These are phyloP conservation scores for Colletotrichum sidae DNA, from an alignment of 2,329 filamentous ascomycete genomes.

Conservation along the genomic window DNA sequence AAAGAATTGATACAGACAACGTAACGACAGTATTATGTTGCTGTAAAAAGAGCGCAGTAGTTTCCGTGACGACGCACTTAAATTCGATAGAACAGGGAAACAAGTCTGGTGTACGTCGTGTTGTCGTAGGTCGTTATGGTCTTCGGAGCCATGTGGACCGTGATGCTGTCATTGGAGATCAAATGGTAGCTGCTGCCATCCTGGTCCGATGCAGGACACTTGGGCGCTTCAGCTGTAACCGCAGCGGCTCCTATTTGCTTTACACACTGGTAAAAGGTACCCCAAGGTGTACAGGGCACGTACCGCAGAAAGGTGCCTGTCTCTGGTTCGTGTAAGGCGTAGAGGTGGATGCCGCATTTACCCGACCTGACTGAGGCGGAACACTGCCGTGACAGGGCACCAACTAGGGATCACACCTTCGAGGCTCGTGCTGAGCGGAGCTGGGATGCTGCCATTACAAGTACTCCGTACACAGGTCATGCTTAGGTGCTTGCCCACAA, in stretches of 20 bases:
- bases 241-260: neutral
- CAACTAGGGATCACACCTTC: neutral
- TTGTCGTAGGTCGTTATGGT: constrained; percentile 3
- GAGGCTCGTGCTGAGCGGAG: neutral
- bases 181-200: constrained; percentile 24
- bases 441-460: neutral
- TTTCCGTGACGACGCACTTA: constrained; percentile 3
- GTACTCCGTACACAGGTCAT: too few relatives aligned
- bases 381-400: neutral
- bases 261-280: neutral
- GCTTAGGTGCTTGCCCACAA: too few relatives aligned
- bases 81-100: constrained; percentile 6
- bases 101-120: constrained; percentile 23
- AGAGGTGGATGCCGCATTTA: constrained; percentile 16
- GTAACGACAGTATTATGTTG: neutral
- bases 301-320: too few relatives aligned
- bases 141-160: constrained; percentile 6
- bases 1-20: constrained; percentile 7
- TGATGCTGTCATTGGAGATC: constrained; percentile 35
- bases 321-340: neutral
- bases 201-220: constrained; percentile 21
- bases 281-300: neutral
- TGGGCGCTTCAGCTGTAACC: neutral
- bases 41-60: constrained; percentile 4
- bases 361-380: constrained; percentile 15